phyloP scores from a whole-genome alignment of 2,329 filamentous ascomycete species.

The Fusarium praegraminearum region DNA sequence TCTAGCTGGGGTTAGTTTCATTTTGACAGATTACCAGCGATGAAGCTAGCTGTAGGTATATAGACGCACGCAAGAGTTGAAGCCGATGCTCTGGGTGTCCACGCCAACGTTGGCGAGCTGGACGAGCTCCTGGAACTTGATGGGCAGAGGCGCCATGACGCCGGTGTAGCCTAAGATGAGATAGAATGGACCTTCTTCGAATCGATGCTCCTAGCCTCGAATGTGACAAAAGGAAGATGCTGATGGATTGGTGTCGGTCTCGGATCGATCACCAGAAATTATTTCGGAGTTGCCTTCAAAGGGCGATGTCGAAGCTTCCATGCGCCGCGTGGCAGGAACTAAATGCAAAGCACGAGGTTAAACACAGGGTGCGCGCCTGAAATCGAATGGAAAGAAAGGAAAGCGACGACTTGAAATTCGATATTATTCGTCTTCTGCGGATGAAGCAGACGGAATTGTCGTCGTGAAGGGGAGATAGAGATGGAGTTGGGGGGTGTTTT shows the following conservation, averaged over 20 bases:
- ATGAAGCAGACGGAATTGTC: constrained; percentile 46
- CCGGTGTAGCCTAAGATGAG: constrained; percentile 49
- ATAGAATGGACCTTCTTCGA: constrained; percentile 41
- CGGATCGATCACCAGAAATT: constrained; percentile 44
- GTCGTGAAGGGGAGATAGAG: constrained; percentile 41
- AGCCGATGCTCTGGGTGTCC: constrained; percentile 71
- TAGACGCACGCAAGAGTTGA: constrained; percentile 79
- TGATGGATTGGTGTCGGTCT: constrained; percentile 41
- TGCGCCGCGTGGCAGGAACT: constrained; percentile 52
- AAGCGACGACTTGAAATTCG: constrained; percentile 40
- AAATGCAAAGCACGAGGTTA: constrained; percentile 30
- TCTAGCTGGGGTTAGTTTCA: constrained; percentile 66
- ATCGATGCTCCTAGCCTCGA: constrained; percentile 44
- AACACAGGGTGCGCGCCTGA: constrained; percentile 35
- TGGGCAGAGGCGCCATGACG: constrained; percentile 79
- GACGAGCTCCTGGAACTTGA: constrained; percentile 93
- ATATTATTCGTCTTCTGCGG: constrained; percentile 44
- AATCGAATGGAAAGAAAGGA: constrained; percentile 33
- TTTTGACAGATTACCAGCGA: not conserved
- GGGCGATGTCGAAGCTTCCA: constrained; percentile 53
- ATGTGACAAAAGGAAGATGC: constrained; percentile 22
- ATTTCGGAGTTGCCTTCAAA: constrained; percentile 42
- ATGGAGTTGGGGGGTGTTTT: constrained; percentile 43
- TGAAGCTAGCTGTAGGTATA: constrained; percentile 21
- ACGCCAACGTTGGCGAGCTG: constrained; percentile 68